Conservation (phyloP, 176 grass and related monocot species). For the Oryza meridionalis region DNA sequence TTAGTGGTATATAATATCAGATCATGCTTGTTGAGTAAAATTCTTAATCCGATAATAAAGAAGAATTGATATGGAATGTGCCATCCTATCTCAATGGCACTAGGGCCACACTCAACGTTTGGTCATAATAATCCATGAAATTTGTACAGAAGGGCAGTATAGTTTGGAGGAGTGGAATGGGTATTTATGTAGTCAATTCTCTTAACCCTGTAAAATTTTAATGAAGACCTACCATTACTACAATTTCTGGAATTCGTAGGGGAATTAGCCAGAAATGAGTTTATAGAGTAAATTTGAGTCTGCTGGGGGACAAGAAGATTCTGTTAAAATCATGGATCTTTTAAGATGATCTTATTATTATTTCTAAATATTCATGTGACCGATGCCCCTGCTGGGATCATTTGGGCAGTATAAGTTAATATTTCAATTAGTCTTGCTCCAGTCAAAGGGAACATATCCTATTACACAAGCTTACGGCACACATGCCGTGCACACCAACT, state of each 20-base stretch:
- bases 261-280: slow-evolving; percentile 28
- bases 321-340: slow-evolving; percentile 4
- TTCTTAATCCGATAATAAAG: background rate
- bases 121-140: slow-evolving; percentile 35
- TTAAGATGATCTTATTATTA: background rate
- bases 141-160: slow-evolving; percentile 11
- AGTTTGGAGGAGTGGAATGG: slow-evolving; percentile 11
- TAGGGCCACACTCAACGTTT: background rate
- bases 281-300: slow-evolving; percentile 29
- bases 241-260: slow-evolving; percentile 7
- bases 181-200: slow-evolving; percentile 7
- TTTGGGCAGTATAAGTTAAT: slow-evolving; percentile 14
- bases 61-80: slow-evolving; percentile 4
- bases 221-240: slow-evolving; percentile 14
- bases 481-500: too few species aligned
- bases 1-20: background rate
- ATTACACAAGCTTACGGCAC: too few species aligned
- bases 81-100: background rate
- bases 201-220: slow-evolving; percentile 11
- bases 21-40: background rate
- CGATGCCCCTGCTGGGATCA: background rate
- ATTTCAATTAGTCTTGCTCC: too few species aligned
- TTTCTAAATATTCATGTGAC: background rate
- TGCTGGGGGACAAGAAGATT: background rate
- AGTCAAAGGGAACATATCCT: too few species aligned